Evolutionary conservation across 768 basidiomycete genomes (phyloP).

Genomic region (Filobasidium floriforme): DNA sequence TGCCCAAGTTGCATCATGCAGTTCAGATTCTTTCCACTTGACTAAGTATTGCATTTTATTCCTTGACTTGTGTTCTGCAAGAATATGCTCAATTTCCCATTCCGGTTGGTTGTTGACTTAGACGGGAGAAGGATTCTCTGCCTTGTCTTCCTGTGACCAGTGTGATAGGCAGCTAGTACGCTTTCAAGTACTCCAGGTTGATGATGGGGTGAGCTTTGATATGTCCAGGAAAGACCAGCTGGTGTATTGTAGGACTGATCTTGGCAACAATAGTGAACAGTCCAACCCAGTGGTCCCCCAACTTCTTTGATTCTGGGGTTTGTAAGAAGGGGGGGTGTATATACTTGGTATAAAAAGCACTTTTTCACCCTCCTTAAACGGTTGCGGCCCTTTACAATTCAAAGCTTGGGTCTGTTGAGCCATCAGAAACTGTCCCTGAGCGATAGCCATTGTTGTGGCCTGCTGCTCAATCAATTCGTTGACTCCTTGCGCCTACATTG

Average conservation of each 20-base stretch:
- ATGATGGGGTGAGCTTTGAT: too few relatives aligned
- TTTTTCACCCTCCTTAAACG: not conserved
- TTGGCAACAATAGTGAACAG: not conserved
- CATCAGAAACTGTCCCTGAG: not conserved
- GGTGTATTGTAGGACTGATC: not conserved
- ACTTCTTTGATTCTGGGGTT: not conserved
- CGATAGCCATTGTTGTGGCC: not conserved
- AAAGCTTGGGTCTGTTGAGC: not conserved
- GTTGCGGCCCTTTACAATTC: not conserved
- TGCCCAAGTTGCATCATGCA: not conserved
- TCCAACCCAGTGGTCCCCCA: not conserved
- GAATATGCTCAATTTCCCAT: too few relatives aligned
- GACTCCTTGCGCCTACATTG: not conserved
- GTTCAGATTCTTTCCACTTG: not conserved
- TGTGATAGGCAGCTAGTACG: not conserved
- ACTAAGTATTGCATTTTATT: not conserved
- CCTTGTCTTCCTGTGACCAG: not conserved
- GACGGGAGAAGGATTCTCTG: not conserved
- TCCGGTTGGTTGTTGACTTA: not conserved
- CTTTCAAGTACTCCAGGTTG: slow-evolving; percentile 12
- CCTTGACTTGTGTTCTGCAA: not conserved
- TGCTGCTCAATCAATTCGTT: slow-evolving; percentile 1
- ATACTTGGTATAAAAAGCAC: not conserved
- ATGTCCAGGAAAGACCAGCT: not conserved
- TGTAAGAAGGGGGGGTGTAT: slow-evolving; percentile 5